A percentile compares a stretch with the other conserved stretches of the same genome.
Conservation (phyloP, 768 basidiomycete species). For the Leccinum imitatum region DNA sequence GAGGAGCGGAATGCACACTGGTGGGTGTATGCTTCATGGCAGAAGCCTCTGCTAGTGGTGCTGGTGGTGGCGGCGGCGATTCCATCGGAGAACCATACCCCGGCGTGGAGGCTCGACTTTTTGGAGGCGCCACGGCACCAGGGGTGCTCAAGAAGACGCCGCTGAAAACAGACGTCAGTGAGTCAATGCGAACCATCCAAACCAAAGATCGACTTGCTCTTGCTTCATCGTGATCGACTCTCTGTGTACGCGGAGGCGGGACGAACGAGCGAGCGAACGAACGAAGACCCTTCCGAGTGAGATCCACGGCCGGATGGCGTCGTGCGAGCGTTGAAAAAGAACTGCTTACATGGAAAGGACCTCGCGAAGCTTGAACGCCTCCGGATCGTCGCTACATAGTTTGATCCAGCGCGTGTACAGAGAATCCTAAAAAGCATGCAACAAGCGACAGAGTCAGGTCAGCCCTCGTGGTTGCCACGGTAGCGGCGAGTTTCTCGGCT, state of each 20-base stretch:
- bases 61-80: neutral
- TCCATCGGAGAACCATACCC: neutral
- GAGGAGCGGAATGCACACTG: conserved; percentile 7
- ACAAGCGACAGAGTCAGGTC: neutral
- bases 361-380: conserved; percentile 23
- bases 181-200: neutral
- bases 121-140: neutral
- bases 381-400: conserved; percentile 23
- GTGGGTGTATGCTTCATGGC: conserved; percentile 3
- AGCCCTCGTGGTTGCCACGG: neutral
- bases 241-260: conserved; percentile 3
- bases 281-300: conserved; percentile 2
- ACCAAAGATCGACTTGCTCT: conserved; percentile 18
- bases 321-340: neutral
- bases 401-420: conserved; percentile 29
- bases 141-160: conserved; percentile 13
- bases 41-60: neutral
- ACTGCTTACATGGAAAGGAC: conserved; percentile 30
- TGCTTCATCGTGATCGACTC: conserved; percentile 24
- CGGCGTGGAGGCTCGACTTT: neutral
- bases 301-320: neutral
- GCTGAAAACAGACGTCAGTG: conserved; percentile 18
- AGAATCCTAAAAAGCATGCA: conserved; percentile 14
- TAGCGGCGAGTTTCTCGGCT: neutral
- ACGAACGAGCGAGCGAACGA: neutral